Evolutionary conservation across 176 grass and related monocot species (phyloP).

Genomic region (Pontederia paniculata): DNA sequence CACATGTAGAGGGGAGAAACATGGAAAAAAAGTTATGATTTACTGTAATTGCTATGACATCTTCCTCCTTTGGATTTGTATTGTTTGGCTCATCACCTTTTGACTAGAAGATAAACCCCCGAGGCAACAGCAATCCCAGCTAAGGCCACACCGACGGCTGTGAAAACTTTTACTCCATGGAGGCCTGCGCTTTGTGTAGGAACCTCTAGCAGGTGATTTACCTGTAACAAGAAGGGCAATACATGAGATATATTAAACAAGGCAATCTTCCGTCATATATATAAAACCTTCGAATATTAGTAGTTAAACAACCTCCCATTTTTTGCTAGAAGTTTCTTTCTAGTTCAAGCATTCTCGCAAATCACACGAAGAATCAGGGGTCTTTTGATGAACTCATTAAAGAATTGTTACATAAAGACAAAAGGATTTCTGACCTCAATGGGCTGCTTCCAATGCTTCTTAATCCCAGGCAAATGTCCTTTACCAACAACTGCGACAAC

Average conservation of each 20-base stretch:
- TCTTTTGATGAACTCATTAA: neutral
- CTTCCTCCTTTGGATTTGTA: no score
- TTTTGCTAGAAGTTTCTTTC: neutral
- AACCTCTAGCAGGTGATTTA: conserved; percentile 50
- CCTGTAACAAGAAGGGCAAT: conserved; percentile 22
- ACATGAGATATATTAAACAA: neutral
- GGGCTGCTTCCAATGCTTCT: conserved; percentile 74
- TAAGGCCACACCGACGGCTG: conserved; percentile 36
- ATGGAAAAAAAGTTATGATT: no score
- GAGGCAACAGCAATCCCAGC: conserved; percentile 40
- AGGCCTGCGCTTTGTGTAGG: conserved; percentile 33
- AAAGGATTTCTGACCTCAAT: conserved; percentile 41
- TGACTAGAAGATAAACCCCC: conserved; percentile 56
- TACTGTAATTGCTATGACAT: no score
- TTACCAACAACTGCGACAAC: conserved; percentile 92
- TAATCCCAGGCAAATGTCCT: conserved; percentile 87
- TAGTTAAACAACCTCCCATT: neutral
- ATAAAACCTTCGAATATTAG: neutral
- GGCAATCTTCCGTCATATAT: neutral
- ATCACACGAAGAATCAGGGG: neutral
- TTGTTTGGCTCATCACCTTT: conserved; percentile 32
- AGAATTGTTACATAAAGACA: neutral
- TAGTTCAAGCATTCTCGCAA: neutral
- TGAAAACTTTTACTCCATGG: conserved; percentile 59
- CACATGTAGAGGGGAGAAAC: no score